phyloP scores from a whole-genome alignment of 257 asterid species.

The Solanum medicagineum region DNA sequence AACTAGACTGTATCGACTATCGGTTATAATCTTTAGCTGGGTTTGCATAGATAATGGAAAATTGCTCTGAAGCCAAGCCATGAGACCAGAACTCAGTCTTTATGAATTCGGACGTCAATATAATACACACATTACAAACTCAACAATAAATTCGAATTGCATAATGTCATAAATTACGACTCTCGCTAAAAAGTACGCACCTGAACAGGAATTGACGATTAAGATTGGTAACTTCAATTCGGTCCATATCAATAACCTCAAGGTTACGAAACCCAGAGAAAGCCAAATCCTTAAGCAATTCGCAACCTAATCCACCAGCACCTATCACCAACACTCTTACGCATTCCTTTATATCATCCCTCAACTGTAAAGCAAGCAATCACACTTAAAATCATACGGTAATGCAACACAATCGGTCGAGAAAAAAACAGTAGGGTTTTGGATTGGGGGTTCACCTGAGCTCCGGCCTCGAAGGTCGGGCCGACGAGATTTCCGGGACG shows the following conservation, averaged over 20 bases:
- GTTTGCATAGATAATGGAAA: background rate
- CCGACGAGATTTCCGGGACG: slow-evolving; percentile 79
- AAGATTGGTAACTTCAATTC: slow-evolving; percentile 90
- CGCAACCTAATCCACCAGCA: slow-evolving; percentile 98
- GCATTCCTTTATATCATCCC: slow-evolving; percentile 70
- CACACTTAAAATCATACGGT: background rate
- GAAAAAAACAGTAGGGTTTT: background rate
- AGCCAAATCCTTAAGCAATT: slow-evolving; percentile 92
- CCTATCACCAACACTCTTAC: slow-evolving; percentile 87
- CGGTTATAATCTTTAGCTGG: background rate
- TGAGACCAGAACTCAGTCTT: background rate
- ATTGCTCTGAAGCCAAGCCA: background rate
- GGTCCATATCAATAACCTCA: slow-evolving; percentile 96
- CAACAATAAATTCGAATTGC: background rate
- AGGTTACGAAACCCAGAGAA: slow-evolving; percentile 74
- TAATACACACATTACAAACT: background rate
- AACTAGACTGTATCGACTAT: background rate
- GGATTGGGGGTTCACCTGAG: slow-evolving; percentile 29
- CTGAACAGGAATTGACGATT: slow-evolving; percentile 97
- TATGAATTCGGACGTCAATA: background rate
- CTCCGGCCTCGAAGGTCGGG: slow-evolving; percentile 66
- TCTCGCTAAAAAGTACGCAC: slow-evolving; percentile 8
- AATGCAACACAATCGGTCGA: slow-evolving; percentile 6
- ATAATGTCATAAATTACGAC: background rate
- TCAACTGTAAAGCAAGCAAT: slow-evolving; percentile 35